phyloP scores from a whole-genome alignment of 306 rosid species.

The Mucuna pruriens region DNA sequence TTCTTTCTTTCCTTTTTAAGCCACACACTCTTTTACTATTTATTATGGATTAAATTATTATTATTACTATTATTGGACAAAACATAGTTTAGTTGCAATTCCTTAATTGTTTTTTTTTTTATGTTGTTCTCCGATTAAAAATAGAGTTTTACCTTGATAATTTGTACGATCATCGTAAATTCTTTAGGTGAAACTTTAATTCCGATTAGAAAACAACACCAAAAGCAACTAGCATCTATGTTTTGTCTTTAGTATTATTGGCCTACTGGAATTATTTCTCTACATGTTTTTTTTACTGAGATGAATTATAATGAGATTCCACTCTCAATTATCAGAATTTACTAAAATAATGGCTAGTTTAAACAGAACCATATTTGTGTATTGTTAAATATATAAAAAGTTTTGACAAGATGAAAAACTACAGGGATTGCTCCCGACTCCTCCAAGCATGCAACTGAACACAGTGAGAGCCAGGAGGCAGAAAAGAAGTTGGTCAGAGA shows the following conservation, averaged over 20 bases:
- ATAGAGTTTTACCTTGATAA: no score
- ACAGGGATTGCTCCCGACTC: slow-evolving; percentile 72
- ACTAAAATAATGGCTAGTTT: slow-evolving; percentile 10
- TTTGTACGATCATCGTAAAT: no score
- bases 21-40: not conserved
- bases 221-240: no score
- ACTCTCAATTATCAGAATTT: not conserved
- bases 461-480: slow-evolving; percentile 59
- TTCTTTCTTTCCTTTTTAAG: not conserved
- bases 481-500: slow-evolving; percentile 68
- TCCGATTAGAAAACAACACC: no score
- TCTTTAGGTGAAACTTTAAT: no score
- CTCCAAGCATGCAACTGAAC: slow-evolving; percentile 55
- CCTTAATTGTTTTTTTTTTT: no score
- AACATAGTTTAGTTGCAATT: no score
- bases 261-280: slow-evolving; percentile 3
- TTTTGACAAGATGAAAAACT: slow-evolving; percentile 21
- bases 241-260: no score
- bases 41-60: not conserved
- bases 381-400: not conserved
- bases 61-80: not conserved
- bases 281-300: not conserved
- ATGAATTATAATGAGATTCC: slow-evolving; percentile 9
- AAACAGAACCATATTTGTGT: not conserved
- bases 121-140: no score